Evolutionary conservation across 108 stramenopile species (phyloP).

Genomic region (Nannochloropsis gaditana): DNA sequence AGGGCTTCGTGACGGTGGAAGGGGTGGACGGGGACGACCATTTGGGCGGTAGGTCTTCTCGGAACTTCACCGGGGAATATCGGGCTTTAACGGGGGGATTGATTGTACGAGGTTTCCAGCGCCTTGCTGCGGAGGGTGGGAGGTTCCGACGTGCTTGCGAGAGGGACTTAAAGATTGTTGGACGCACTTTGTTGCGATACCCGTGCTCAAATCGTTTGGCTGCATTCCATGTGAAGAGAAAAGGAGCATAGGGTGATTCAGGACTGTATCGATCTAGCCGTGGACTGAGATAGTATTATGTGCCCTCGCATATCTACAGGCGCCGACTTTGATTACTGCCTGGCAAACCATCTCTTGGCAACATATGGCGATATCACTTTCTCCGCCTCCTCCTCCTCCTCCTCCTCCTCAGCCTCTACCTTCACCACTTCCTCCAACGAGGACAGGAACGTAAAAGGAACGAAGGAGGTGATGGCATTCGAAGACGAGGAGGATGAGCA

Average conservation of each 20-base stretch:
- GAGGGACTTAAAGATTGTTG: too few species aligned
- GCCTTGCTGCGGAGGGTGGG: too few species aligned
- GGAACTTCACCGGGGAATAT: too few species aligned
- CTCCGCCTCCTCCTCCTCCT: slow-evolving; percentile 1
- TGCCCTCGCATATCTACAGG: slow-evolving; percentile 4
- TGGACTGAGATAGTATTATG: too few species aligned
- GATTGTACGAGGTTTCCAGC: too few species aligned
- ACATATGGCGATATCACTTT: slow-evolving; percentile 25
- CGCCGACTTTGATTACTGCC: slow-evolving; percentile 53
- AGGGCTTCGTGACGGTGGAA: slow-evolving; percentile 83
- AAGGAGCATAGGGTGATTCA: too few species aligned
- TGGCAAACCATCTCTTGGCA: slow-evolving; percentile 30
- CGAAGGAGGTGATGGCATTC: background rate
- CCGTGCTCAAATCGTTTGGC: too few species aligned
- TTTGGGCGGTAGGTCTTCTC: slow-evolving; percentile 58
- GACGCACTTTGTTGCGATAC: too few species aligned
- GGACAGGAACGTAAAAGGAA: background rate
- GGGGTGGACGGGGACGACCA: slow-evolving; percentile 84
- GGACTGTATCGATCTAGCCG: too few species aligned
- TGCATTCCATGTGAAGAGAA: too few species aligned
- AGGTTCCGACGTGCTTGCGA: too few species aligned
- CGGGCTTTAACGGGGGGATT: too few species aligned
- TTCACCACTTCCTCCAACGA: slow-evolving; percentile 34
- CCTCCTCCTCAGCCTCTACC: background rate
- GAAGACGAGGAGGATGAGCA: background rate